phyloP scores from a whole-genome alignment of 306 rosid species.

The Corylus heterophylla region DNA sequence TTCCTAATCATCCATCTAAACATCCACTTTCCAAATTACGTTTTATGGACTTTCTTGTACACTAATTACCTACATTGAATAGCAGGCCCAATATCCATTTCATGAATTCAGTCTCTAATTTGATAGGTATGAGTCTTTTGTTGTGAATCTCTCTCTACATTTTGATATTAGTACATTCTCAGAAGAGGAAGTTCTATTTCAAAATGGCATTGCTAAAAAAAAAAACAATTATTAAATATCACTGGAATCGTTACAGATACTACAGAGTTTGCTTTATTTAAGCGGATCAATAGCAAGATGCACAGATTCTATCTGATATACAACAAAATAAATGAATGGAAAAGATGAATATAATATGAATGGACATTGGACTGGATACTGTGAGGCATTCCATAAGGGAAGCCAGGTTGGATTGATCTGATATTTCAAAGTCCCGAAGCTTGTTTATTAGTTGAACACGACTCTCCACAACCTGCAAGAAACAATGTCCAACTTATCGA shows the following conservation, averaged over 20 bases:
- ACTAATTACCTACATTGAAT: too few species aligned
- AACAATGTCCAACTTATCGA: neutral
- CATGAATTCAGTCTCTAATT: too few species aligned
- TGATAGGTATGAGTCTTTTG: too few species aligned
- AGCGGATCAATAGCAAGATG: neutral
- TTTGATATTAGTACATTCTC: neutral
- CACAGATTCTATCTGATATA: neutral
- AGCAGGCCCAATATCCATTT: neutral
- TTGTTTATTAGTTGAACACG: conserved; percentile 56
- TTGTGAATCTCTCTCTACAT: too few species aligned
- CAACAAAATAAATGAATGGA: neutral
- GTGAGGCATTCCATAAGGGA: conserved; percentile 48
- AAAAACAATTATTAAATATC: neutral
- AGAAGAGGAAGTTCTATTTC: neutral
- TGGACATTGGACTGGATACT: conserved; percentile 55
- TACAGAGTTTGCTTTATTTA: neutral
- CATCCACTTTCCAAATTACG: neutral
- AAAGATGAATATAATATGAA: neutral
- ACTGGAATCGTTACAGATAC: neutral
- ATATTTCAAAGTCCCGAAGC: conserved; percentile 50
- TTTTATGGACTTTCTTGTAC: neutral
- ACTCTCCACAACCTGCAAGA: conserved; percentile 61
- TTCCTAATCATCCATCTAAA: neutral
- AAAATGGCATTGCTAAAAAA: neutral
- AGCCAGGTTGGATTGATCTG: conserved; percentile 43